phyloP scores from a whole-genome alignment of 78 protist genomes.

The Cavenderia fasciculata region DNA sequence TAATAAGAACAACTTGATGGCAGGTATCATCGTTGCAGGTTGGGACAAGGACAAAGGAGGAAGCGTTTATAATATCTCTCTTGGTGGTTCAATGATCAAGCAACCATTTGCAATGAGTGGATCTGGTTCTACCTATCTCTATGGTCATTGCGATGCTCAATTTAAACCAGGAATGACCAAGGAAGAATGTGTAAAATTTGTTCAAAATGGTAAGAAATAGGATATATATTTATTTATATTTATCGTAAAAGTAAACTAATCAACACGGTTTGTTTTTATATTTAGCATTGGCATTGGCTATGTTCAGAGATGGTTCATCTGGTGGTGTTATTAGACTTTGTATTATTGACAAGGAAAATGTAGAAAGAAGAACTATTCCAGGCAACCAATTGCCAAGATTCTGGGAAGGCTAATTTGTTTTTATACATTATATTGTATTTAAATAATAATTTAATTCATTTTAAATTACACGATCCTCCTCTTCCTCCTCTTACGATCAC shows the following conservation, averaged over 20 bases:
- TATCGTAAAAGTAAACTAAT: neutral
- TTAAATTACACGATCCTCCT: no score
- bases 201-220: slow-evolving; percentile 72
- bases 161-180: slow-evolving; percentile 92
- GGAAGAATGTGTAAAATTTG: slow-evolving; percentile 94
- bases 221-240: neutral
- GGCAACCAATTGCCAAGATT: slow-evolving; percentile 81
- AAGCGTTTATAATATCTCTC: slow-evolving; percentile 93
- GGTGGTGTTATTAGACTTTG: slow-evolving; percentile 97
- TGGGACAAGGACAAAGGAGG: slow-evolving; percentile 94
- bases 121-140: slow-evolving; percentile 96
- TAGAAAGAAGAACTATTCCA: slow-evolving; percentile 75
- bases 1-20: slow-evolving; percentile 92
- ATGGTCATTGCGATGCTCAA: slow-evolving; percentile 95
- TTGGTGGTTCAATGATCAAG: slow-evolving; percentile 94
- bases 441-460: no score
- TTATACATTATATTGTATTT: no score
- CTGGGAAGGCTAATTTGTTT: slow-evolving; percentile 40
- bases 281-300: slow-evolving; percentile 94
- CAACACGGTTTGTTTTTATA: neutral
- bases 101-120: slow-evolving; percentile 96
- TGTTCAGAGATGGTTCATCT: slow-evolving; percentile 98
- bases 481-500: no score
- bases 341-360: slow-evolving; percentile 88
- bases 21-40: slow-evolving; percentile 98